These are phyloP conservation scores for Arachnomyces sp. DNA, from an alignment of 2,329 filamentous ascomycete species.

Conservation along the genomic window DNA sequence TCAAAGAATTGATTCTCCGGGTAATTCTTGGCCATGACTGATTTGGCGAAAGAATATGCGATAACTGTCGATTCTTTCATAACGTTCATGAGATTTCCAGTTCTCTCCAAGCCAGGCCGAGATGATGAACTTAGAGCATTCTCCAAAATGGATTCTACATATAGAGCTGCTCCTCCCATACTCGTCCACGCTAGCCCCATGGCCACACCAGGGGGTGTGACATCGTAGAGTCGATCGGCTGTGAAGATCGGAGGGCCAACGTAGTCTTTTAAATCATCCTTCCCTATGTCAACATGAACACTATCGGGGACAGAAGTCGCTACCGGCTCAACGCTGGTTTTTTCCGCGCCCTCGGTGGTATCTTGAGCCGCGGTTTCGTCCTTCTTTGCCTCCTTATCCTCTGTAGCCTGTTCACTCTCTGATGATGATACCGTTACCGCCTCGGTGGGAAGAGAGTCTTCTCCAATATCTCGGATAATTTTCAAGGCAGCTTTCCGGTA, in stretches of 20 bases:
- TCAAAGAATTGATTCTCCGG: conserved; percentile 93
- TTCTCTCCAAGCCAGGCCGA: conserved; percentile 75
- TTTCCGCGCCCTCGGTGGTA: conserved; percentile 10
- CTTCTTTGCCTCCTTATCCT: conserved; percentile 11
- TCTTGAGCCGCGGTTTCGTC: background rate
- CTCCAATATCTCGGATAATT: conserved; percentile 90
- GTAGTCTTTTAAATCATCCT: conserved; percentile 90
- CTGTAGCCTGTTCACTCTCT: conserved; percentile 4
- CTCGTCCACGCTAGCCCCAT: conserved; percentile 99
- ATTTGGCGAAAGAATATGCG: conserved; percentile 93
- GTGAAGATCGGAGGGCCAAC: conserved; percentile 94
- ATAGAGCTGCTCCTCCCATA: conserved; percentile 91
- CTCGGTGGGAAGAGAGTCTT: conserved; percentile 55
- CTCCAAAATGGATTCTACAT: conserved; percentile 94
- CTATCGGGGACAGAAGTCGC: conserved; percentile 70
- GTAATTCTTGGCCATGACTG: conserved; percentile 75
- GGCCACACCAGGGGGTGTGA: conserved; percentile 84
- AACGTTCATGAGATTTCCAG: conserved; percentile 87
- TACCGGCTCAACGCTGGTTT: conserved; percentile 3
- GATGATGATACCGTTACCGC: too few species aligned
- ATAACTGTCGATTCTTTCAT: conserved; percentile 98
- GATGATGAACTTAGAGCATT: conserved; percentile 66
- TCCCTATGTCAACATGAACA: conserved; percentile 79
- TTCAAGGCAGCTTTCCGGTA: conserved; percentile 96
- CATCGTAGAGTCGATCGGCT: conserved; percentile 88